Base-by-base conservation (phyloP, 441 rosid genomes). In the Omphalea diandra region DNA sequence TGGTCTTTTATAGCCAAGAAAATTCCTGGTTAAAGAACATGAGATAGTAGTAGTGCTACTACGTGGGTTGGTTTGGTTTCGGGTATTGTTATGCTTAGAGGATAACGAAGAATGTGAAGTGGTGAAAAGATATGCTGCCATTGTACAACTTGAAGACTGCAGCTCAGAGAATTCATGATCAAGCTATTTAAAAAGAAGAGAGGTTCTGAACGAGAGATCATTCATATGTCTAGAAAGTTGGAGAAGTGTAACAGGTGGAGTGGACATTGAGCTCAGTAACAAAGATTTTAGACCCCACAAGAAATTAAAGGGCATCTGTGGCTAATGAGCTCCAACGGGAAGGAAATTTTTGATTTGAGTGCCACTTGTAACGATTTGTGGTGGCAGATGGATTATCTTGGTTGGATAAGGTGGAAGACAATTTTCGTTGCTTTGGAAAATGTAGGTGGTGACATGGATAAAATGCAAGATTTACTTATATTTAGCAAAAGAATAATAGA, bases 171-270 rank as follows among this genome's bases (percentile, higher is more conserved):
- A 59, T 29, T 18, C 80, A 76, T 63, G n/a, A 38, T 5, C 69
- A 38, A 60, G 73, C 31, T 36, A 63, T 7, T 58, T 65, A 7
- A 70, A 24, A 36, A n/a, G 52, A 54, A 1, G 10, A 49, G 10
- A 18, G 24, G 26, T 49, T 74, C 58, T 53, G 61, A 70, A 64
- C 32, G 32, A 33, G 18, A 17, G 18, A 2, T n/a, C n/a, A n/a
- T n/a, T n/a, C n/a, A n/a, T 1, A n/a, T 29, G 76, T 86, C 96
- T 84, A 73, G 95, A 93, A 87, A 65, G 82, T 78, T 82, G 75
- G 81, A 80, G 98, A 87, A 87, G 89, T 50, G 36, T 72, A 14
- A 72, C 91, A 84, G 72, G 80, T 77, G 90, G 81, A 71, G 0
- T 47, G 68, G 61, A 11, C 3, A 20, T 3, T 10, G 68, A 36